Conservation (phyloP, 495 filamentous ascomycete species). For the Eremomyces bilateralis region DNA sequence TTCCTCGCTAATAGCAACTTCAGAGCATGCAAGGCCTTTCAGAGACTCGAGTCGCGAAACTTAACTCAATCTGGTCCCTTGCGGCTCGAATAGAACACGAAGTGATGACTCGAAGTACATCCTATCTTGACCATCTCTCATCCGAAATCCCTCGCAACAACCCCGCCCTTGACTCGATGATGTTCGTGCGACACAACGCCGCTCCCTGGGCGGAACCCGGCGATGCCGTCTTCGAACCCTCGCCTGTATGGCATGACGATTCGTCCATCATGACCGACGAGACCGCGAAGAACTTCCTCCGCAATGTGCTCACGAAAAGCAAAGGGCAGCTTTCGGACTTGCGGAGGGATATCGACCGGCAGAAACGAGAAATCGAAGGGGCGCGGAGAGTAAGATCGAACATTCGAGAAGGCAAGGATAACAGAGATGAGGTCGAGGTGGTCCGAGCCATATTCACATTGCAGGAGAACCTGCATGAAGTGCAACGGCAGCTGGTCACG, state of each 20-base stretch:
- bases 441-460: slow-evolving; percentile 53
- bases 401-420: slow-evolving; percentile 62
- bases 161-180: slow-evolving; percentile 77
- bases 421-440: slow-evolving; percentile 61
- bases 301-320: slow-evolving; percentile 78
- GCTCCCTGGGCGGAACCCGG: slow-evolving; percentile 57
- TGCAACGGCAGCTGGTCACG: slow-evolving; percentile 66
- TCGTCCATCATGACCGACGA: slow-evolving; percentile 65
- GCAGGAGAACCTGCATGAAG: slow-evolving; percentile 67
- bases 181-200: slow-evolving; percentile 89
- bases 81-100: slow-evolving; percentile 56
- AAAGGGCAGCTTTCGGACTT: slow-evolving; percentile 61
- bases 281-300: slow-evolving; percentile 64
- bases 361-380: slow-evolving; percentile 59
- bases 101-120: slow-evolving; percentile 46
- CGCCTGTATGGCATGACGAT: slow-evolving; percentile 94
- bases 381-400: slow-evolving; percentile 47
- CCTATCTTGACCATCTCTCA: slow-evolving; percentile 45
- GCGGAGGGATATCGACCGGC: slow-evolving; percentile 53
- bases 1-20: not conserved
- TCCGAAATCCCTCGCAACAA: slow-evolving; percentile 75
- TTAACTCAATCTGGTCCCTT: slow-evolving; percentile 70
- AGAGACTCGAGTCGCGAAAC: slow-evolving; percentile 58
- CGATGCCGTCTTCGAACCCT: slow-evolving; percentile 77
- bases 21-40: slow-evolving; percentile 72